Evolutionary conservation across 1,284 basidiomycete genomes (phyloP).

Genomic region (Pulchroboletus neoregius): DNA sequence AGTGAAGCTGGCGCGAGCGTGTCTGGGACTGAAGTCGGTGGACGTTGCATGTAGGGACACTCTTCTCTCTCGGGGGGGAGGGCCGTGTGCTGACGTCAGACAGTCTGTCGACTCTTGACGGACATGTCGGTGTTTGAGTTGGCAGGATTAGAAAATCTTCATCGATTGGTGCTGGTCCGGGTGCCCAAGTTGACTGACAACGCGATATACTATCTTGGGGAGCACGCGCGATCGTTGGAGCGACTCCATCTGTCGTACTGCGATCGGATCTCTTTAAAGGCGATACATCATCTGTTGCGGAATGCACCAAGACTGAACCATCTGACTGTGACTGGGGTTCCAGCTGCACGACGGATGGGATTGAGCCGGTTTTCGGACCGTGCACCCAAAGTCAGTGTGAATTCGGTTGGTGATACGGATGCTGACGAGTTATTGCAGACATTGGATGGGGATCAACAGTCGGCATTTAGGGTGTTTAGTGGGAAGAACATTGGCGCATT

Average conservation of each 20-base stretch:
- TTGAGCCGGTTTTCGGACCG: slow-evolving; percentile 77
- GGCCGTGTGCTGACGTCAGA: slow-evolving; percentile 14
- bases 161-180: slow-evolving; percentile 79
- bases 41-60: slow-evolving; percentile 76
- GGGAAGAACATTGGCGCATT: slow-evolving; percentile 68
- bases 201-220: slow-evolving; percentile 61
- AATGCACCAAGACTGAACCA: slow-evolving; percentile 65
- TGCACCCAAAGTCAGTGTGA: slow-evolving; percentile 55
- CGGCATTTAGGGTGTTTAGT: slow-evolving; percentile 81
- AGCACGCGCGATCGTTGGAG: slow-evolving; percentile 67
- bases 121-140: slow-evolving; percentile 85
- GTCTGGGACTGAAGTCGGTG: slow-evolving; percentile 74
- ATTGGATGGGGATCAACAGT: slow-evolving; percentile 57
- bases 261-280: slow-evolving; percentile 74
- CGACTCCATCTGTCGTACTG: slow-evolving; percentile 89
- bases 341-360: slow-evolving; percentile 69
- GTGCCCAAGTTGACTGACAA: slow-evolving; percentile 64
- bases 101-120: slow-evolving; percentile 79
- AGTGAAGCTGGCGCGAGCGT: slow-evolving; percentile 67
- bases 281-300: slow-evolving; percentile 72
- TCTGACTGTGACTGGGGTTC: slow-evolving; percentile 80
- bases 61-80: slow-evolving; percentile 3
- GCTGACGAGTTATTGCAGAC: slow-evolving; percentile 35
- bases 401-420: slow-evolving; percentile 9
- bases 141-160: slow-evolving; percentile 67